Base-by-base conservation (phyloP, 768 basidiomycete genomes). In the Hydnomerulius pinastri region DNA sequence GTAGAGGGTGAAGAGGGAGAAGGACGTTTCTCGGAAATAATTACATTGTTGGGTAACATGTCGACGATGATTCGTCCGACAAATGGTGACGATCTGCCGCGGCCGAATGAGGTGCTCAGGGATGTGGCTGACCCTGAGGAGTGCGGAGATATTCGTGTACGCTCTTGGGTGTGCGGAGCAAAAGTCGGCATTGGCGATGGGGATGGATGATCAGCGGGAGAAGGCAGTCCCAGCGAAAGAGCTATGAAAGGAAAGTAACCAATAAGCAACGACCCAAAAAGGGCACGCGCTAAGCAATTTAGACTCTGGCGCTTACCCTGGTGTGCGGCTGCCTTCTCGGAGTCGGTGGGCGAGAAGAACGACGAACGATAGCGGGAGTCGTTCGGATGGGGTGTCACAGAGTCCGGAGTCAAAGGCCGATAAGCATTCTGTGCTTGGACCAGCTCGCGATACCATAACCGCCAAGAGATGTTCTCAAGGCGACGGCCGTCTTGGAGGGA, bases 391-490 rank as follows among this genome's bases (percentile, higher is more conserved):
- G 64, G 63, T 0, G 61, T 61, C 20, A 55, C 27, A 15, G 64
- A 59, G 32, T 68, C 62, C 11, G 69, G 68, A 8, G 68, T 65
- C 33, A 63, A 52, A 1, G 67, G 63, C 11, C 58, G 65, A 40
- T 51, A 63, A n/a, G 61, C 11, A 18, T 39, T 18, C 28, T 70
- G 71, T 24, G 69, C 54, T 25, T 71, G 64, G 44, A 75, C 65
- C 61, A 87, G 72, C 54, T 87, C 81, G 55, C 83, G 79, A 64
- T 87, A 81, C 86, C 90, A 90, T 7, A 94, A 72, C 45, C 92
- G 75, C 92, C 92, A 95, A 3, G 87, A 84, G 46, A 94, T 85
- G 61, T 95, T 92, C 71, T 94, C 92, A 24, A 93, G 77, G 24
- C 92, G 72, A 6, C 74, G 77, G n/a, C 92, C 92, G 58, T 93